phyloP scores from a whole-genome alignment of 148 eudicot genomes.

The Pharnaceum exiguum region DNA sequence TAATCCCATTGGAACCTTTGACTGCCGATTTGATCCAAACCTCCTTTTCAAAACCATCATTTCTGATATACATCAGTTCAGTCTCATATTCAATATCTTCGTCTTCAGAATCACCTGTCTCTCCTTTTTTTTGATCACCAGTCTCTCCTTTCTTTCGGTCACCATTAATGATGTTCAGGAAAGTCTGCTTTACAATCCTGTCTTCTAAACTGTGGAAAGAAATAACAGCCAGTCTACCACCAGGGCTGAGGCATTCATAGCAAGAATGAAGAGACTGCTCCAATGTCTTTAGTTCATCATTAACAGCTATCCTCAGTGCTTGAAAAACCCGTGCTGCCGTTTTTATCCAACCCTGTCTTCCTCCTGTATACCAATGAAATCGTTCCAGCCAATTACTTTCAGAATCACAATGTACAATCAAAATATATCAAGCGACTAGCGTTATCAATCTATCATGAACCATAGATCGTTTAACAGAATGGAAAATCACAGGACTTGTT shows the following conservation, averaged over 20 bases:
- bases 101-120: slow-evolving; percentile 5
- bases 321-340: slow-evolving; percentile 96
- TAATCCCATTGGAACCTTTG: slow-evolving; percentile 47
- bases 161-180: slow-evolving; percentile 52
- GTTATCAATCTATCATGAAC: no score
- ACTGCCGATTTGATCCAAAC: slow-evolving; percentile 68
- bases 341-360: slow-evolving; percentile 99
- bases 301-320: slow-evolving; percentile 95
- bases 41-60: slow-evolving; percentile 30
- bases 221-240: slow-evolving; percentile 96
- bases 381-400: no score
- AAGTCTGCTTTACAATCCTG: slow-evolving; percentile 89
- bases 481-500: no score
- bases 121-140: slow-evolving; percentile 13
- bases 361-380: slow-evolving; percentile 54
- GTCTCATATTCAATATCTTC: background rate
- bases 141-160: background rate
- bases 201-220: slow-evolving; percentile 98
- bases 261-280: slow-evolving; percentile 60
- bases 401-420: no score
- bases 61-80: slow-evolving; percentile 6
- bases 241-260: slow-evolving; percentile 71
- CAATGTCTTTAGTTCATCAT: slow-evolving; percentile 81
- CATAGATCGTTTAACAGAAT: no score
- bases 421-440: no score